Conservation (phyloP, 1,139 yeast genomes). For the Saccharomyces hybrid region DNA sequence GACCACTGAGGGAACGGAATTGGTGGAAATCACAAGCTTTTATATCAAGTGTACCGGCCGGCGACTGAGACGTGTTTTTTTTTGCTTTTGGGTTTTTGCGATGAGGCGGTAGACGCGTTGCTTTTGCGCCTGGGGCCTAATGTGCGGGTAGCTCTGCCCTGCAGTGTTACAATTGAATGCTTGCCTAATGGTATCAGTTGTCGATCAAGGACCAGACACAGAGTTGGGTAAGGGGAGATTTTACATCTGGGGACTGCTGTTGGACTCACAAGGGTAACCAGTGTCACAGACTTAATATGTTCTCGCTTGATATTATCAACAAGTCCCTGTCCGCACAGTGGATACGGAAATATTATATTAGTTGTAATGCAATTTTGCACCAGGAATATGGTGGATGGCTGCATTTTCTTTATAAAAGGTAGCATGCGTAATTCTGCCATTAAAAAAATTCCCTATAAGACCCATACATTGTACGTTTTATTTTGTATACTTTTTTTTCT, state of each 20-base stretch:
- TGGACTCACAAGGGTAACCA: neutral
- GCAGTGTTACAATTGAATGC: neutral
- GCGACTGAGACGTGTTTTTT: neutral
- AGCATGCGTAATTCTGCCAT: too few species aligned
- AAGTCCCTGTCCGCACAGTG: too few species aligned
- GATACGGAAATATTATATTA: too few species aligned
- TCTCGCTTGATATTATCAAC: too few species aligned
- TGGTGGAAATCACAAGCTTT: conserved; percentile 1
- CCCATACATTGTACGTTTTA: neutral
- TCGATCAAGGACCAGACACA: neutral
- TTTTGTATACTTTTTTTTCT: too few species aligned
- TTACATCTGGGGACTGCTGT: too few species aligned
- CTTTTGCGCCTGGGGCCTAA: neutral
- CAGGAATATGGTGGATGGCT: too few species aligned
- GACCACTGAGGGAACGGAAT: neutral
- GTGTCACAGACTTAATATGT: too few species aligned
- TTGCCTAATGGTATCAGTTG: neutral
- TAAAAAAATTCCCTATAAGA: too few species aligned
- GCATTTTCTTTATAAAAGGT: too few species aligned
- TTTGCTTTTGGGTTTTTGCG: neutral
- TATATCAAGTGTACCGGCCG: neutral
- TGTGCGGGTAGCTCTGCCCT: neutral
- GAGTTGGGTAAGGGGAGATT: neutral
- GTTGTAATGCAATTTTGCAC: too few species aligned
- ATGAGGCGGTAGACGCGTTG: conserved; percentile 1